A percentile compares a stretch with the other conserved stretches of the same genome.
These are phyloP conservation scores for Bruguiera hainesii DNA, from an alignment of 441 rosid species.

Conservation along the genomic window DNA sequence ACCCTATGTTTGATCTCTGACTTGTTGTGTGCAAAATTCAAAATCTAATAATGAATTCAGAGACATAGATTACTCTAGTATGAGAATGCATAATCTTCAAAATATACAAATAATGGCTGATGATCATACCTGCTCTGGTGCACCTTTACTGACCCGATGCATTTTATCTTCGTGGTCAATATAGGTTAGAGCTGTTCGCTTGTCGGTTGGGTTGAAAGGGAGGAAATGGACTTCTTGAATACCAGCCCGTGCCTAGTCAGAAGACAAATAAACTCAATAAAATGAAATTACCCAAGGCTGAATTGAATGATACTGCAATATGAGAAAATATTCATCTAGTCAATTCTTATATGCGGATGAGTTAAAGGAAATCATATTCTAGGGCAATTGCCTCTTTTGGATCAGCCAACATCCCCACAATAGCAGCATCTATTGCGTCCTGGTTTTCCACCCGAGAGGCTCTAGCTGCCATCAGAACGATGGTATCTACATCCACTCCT, in stretches of 20 bases:
- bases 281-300: too few relatives aligned
- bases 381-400: constrained; percentile 66
- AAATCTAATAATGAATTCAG: constrained; percentile 40
- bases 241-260: constrained; percentile 72
- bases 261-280: too few relatives aligned
- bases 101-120: constrained; percentile 1
- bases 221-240: constrained; percentile 88
- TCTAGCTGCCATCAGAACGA: constrained; percentile 91
- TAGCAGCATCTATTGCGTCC: constrained; percentile 93
- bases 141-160: constrained; percentile 99
- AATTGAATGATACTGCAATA: too few relatives aligned
- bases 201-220: constrained; percentile 95
- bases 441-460: constrained; percentile 90
- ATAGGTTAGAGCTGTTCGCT: constrained; percentile 90
- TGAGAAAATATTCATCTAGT: too few relatives aligned
- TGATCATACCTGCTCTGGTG: constrained; percentile 85
- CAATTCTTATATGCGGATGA: too few relatives aligned
- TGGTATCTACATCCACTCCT: constrained; percentile 82
- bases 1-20: constrained; percentile 82
- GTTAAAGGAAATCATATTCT: not conserved
- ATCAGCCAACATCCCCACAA: constrained; percentile 93
- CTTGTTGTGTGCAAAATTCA: constrained; percentile 79
- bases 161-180: constrained; percentile 68
- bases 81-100: not conserved
- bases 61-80: too few relatives aligned